Evolutionary conservation across 2,329 filamentous ascomycete species (phyloP).

Genomic region (Ceratocystis colombiana): DNA sequence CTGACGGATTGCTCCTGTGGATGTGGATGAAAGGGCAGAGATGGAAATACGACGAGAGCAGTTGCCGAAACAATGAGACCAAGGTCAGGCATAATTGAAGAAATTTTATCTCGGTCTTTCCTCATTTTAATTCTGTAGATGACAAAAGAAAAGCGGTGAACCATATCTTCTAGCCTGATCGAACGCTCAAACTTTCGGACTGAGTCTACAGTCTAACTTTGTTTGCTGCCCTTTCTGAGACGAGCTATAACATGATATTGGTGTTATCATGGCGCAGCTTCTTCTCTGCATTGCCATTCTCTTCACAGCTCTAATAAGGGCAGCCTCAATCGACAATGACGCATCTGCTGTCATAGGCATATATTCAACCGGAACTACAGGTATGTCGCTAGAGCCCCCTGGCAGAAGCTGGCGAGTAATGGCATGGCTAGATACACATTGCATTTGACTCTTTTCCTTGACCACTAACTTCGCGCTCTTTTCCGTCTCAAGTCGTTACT

Average conservation of each 20-base stretch:
- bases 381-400: not conserved
- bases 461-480: not conserved
- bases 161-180: not conserved
- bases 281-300: not conserved
- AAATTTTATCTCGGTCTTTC: not conserved
- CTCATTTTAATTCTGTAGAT: not conserved
- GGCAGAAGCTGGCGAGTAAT: no score
- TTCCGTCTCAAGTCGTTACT: constrained; percentile 8
- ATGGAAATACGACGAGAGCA: not conserved
- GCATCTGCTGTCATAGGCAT: constrained; percentile 14
- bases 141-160: not conserved
- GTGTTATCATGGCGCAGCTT: not conserved
- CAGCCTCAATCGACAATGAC: not conserved
- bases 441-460: no score
- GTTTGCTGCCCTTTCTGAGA: not conserved
- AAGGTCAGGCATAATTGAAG: not conserved
- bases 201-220: not conserved
- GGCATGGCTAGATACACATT: no score
- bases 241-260: not conserved
- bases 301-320: not conserved
- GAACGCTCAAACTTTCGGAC: not conserved
- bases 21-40: not conserved
- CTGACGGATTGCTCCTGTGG: not conserved
- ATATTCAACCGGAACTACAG: constrained; percentile 6
- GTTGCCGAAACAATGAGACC: not conserved